Conservation (phyloP, 768 basidiomycete genomes). For the Leccinum broughii region DNA sequence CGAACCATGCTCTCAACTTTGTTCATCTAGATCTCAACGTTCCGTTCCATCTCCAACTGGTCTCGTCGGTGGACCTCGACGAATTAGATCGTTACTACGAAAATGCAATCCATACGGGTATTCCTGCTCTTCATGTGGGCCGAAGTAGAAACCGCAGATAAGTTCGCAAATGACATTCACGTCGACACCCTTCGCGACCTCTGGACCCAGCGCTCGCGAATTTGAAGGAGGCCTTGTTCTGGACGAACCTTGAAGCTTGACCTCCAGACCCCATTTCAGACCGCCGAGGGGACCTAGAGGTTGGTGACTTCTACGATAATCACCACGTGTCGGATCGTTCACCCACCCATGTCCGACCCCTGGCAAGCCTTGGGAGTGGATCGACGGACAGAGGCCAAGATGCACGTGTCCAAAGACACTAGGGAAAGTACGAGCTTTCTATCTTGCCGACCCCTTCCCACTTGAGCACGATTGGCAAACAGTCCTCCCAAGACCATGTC, state of each 20-base stretch:
- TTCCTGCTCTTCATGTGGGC: slow-evolving; percentile 78
- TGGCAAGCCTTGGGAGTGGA: slow-evolving; percentile 86
- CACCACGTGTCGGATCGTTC: slow-evolving; percentile 53
- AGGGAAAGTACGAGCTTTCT: too few relatives aligned
- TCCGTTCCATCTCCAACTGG: too few relatives aligned
- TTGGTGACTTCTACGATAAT: slow-evolving; percentile 3
- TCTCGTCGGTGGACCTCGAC: background rate
- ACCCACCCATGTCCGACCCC: slow-evolving; percentile 90
- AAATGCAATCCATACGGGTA: background rate
- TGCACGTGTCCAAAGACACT: too few relatives aligned
- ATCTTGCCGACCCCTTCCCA: background rate
- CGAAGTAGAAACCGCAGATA: slow-evolving; percentile 96
- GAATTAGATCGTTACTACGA: background rate
- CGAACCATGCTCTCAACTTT: background rate
- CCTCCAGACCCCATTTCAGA: slow-evolving; percentile 94
- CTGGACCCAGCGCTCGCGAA: slow-evolving; percentile 91
- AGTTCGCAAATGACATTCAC: slow-evolving; percentile 95
- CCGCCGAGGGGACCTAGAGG: slow-evolving; percentile 77
- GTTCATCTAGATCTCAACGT: background rate
- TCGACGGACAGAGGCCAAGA: too few relatives aligned
- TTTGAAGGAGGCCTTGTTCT: slow-evolving; percentile 82
- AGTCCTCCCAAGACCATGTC: slow-evolving; percentile 70
- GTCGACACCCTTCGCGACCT: slow-evolving; percentile 78
- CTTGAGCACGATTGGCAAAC: slow-evolving; percentile 64
- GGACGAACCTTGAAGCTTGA: slow-evolving; percentile 88